phyloP scores from a whole-genome alignment of 2,329 filamentous ascomycete species.

The Onygenales sp. region DNA sequence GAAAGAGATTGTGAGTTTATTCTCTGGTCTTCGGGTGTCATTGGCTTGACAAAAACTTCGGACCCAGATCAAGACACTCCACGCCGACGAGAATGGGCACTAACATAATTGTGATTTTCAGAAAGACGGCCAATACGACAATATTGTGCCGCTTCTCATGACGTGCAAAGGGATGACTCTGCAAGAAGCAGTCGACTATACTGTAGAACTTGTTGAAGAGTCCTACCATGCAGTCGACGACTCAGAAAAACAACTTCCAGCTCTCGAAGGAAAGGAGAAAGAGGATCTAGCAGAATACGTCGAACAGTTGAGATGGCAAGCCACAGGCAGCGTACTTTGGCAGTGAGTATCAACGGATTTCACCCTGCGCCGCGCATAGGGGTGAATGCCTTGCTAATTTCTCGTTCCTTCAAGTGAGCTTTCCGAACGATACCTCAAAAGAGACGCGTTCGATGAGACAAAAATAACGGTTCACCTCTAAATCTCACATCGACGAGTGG shows the following conservation, averaged over 20 bases:
- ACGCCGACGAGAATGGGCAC: background rate
- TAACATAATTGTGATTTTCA: background rate
- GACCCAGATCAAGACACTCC: background rate
- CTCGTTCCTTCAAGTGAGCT: background rate
- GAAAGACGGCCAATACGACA: slow-evolving; percentile 8
- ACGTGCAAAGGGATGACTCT: slow-evolving; percentile 4
- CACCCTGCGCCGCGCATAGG: background rate
- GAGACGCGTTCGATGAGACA: background rate
- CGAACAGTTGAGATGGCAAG: slow-evolving; percentile 7
- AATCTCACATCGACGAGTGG: background rate
- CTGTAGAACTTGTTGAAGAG: slow-evolving; percentile 6
- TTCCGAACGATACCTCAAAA: background rate
- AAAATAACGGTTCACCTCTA: background rate
- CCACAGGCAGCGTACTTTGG: slow-evolving; percentile 6
- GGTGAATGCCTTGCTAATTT: background rate
- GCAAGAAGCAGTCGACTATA: slow-evolving; percentile 5
- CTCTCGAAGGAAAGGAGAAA: slow-evolving; percentile 6
- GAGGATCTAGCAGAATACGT: slow-evolving; percentile 5
- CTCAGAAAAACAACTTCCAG: slow-evolving; percentile 3
- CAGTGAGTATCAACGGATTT: slow-evolving; percentile 3
- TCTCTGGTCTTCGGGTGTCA: background rate
- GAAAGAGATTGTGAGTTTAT: slow-evolving; percentile 8
- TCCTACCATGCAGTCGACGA: slow-evolving; percentile 5
- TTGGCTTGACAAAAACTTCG: background rate
- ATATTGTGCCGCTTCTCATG: slow-evolving; percentile 7